Evolutionary conservation across 1,139 yeast genomes (phyloP).

Genomic region (Diutina sp.): DNA sequence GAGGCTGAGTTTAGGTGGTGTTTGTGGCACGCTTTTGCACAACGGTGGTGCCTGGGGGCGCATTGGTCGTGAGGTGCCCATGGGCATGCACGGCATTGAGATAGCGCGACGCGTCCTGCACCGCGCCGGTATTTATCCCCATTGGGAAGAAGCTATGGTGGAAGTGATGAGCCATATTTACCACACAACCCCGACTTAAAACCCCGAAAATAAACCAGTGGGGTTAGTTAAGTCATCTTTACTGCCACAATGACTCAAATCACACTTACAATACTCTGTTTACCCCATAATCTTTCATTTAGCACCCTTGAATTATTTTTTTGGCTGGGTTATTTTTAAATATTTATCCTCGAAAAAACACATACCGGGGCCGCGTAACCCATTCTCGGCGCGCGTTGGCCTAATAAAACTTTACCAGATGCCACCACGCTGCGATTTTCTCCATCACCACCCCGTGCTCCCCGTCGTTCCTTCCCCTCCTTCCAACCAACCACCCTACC

Average conservation of each 20-base stretch:
- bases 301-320: not conserved
- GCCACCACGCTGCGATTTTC: not conserved
- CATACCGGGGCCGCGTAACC: not conserved
- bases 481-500: not conserved
- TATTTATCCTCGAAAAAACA: too few relatives aligned
- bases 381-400: not conserved
- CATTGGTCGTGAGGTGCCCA: not conserved
- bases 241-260: too few relatives aligned
- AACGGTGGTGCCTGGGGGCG: not conserved
- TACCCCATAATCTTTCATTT: too few relatives aligned
- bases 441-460: not conserved
- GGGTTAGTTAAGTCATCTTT: too few relatives aligned
- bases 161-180: too few relatives aligned
- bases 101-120: not conserved
- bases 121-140: not conserved
- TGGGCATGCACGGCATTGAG: not conserved
- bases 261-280: too few relatives aligned
- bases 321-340: too few relatives aligned
- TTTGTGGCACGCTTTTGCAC: not conserved
- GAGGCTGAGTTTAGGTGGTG: too few relatives aligned
- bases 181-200: too few relatives aligned
- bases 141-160: not conserved
- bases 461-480: not conserved
- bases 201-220: too few relatives aligned
- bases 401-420: not conserved